Evolutionary conservation across 768 basidiomycete genomes (phyloP), one percentile per base, ranked within the genome.

Genomic region (Xanthoconium purpureum): DNA sequence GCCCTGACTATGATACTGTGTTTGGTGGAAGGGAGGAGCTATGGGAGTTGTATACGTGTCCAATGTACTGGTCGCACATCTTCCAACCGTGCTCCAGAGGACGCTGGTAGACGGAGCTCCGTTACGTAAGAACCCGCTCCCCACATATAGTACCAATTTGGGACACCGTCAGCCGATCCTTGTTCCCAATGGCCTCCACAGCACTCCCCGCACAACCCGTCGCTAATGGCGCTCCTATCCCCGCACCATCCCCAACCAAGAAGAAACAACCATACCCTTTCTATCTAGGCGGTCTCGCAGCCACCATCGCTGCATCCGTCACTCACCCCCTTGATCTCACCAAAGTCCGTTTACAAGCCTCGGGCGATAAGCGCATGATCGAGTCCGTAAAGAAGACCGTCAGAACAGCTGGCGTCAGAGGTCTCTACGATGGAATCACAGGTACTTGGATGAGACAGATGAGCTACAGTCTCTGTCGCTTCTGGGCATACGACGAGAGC

Each of bases 391-490:
- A 79, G 71, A 94, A 94, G 80, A 95, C 93, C 0, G 77, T 92
- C 53, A 77, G 80, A 67, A 90, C 87, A 7, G 89, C 88, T 47
- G 92, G 92, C 79, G 8, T 64, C 61, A 59, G 63, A 62, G 93
- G 93, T 3, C 77, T 94, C 47, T 92, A 84, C 65, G 93, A 94
- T 67, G 93, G 93, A 17, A 91, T 94, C 56, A 77, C 87, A 3
- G 93, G 92, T 32, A 96, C 93, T 29, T 88, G 91, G 84, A 73
- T 96, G 72, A 83, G 93, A 30, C 93, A 96, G 74, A 92, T 94
- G 91, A 89, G 86, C 35, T 95, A 95, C 74, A 92, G 89, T 42
- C 77, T 94, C 70, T 92, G 90, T 70, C 80, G 92, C n/a, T 95
- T 94, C 77, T 94, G 91, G 84, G 91, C 89, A 15, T 93, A 94